Base-by-base conservation (phyloP, 495 filamentous ascomycete genomes). In the Penicillium ucsense region DNA sequence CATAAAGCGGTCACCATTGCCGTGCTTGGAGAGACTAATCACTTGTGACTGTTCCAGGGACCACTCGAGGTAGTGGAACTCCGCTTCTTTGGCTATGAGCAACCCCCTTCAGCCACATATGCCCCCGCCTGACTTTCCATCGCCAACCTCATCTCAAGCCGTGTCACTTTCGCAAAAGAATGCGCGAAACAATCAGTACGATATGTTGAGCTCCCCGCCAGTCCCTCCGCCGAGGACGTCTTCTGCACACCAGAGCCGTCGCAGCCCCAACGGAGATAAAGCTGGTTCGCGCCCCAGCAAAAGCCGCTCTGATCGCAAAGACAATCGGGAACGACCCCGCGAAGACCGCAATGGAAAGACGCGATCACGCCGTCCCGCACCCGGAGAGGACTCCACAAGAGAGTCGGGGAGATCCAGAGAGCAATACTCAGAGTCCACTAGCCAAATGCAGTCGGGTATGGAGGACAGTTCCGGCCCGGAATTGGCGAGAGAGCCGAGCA, bases 11-110 rank as follows among this genome's bases (percentile, higher is more conserved):
- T 20, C 20, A 20, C 20, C 20, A 20, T 20, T 20, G 20, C 20
- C 20, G 20, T 20, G 20, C 20, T 20, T 20, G 20, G 20, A 20
- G 20, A 20, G 20, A 20, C 20, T 20, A 20, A 20, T 20, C 20
- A 20, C 20, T 20, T 20, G 20, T 20, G 20, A 20, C 20, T 20
- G 1, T 20, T 20, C 20, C 2, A 20, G 20, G 20, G 20, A 20
- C 20, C 20, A 20, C 20, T 20, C 20, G 20, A 20, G 20, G 20
- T 20, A 20, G 62, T 53, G 56, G 51, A 52, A 46, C 60, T 46
- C 67, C 64, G 61, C 53, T 62, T 66, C 53, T 56, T 63, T 58
- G 63, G 64, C 68, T 65, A 74, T 74, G 71, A 72, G 57, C 65
- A 62, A 64, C 59, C 53, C 63, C 38, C 60, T 47, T 56, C 56